Evolutionary conservation across 495 filamentous ascomycete genomes (phyloP), one percentile per base, ranked within the genome.

Genomic region (Clohesyomyces aquaticus): DNA sequence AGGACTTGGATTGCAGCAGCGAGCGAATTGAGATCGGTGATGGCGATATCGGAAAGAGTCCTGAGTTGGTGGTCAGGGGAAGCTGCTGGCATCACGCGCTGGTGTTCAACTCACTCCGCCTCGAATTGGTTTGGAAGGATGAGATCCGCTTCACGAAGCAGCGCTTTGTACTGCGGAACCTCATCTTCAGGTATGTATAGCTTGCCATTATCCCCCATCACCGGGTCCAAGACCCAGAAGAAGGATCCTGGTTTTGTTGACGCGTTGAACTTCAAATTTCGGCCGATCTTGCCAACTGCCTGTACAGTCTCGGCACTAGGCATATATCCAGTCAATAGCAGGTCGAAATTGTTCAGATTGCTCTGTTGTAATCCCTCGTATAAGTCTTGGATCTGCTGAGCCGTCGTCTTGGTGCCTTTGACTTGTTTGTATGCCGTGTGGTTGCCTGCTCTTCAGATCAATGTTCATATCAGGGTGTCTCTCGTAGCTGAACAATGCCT

Each of bases 111-210:
- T 66, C 79, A 96, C 92, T 98, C 94, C 23, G 91, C 90, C 79
- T 98, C 94, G 72, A 96, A 98, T 72, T 96, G 93, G 75, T 98
- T 98, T 16, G 94, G 94, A 21, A 97, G 75, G 53, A 98, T 95
- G 63, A 98, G 74, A 72, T 98, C 95, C 3, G 94, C 95, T 68
- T 92, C 82, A 21, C 77, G 76, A 42, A 96, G 78, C 49, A 95
- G 77, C 14, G 79, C 81, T 74, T 89, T 91, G 74, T 97, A 98
- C n/a, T 88, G 90, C 0, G 92, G 91, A 29, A 96, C 88, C 2
- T 94, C 91, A 60, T 94, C 90, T 61, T 91, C 85, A 22, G 84
- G 88, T 48, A 98, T 91, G 74, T 98, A 98, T 21, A 98, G 78
- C 38, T 83, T 84, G 32, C 91, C 95, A 70, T 96, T 89, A 71